Evolutionary conservation across 75 land plant genomes (phyloP).

Genomic region (Cryptomeria japonica): DNA sequence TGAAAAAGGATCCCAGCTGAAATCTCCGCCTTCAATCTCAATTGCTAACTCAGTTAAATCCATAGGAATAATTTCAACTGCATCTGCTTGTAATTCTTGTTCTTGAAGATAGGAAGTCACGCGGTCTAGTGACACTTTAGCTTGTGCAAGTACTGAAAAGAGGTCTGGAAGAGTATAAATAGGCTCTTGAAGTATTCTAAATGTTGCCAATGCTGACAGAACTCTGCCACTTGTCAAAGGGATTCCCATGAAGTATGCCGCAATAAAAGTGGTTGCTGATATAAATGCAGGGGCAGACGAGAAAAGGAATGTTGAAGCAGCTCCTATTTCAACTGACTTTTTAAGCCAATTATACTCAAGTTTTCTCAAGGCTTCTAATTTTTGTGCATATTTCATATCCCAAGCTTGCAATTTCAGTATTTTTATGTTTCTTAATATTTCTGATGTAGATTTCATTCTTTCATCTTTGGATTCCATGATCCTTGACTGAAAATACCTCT

Average conservation of each 20-base stretch:
- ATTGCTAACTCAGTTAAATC: slow-evolving; percentile 42
- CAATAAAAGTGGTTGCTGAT: slow-evolving; percentile 71
- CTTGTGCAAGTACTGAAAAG: slow-evolving; percentile 54
- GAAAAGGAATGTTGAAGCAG: slow-evolving; percentile 66
- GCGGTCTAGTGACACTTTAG: slow-evolving; percentile 76
- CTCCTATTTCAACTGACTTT: slow-evolving; percentile 44
- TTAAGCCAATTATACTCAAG: slow-evolving; percentile 62
- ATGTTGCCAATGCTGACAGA: slow-evolving; percentile 82
- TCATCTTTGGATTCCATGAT: slow-evolving; percentile 84
- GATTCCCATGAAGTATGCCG: slow-evolving; percentile 67
- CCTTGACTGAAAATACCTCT: slow-evolving; percentile 55
- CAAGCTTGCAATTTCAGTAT: slow-evolving; percentile 84
- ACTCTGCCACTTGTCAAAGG: slow-evolving; percentile 80
- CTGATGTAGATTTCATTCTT: slow-evolving; percentile 92
- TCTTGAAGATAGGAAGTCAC: slow-evolving; percentile 65
- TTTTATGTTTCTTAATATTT: slow-evolving; percentile 77
- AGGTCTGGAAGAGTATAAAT: slow-evolving; percentile 79
- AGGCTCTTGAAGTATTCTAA: slow-evolving; percentile 77
- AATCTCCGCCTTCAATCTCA: slow-evolving; percentile 61
- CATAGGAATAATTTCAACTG: slow-evolving; percentile 39
- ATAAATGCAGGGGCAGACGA: slow-evolving; percentile 81
- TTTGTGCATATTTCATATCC: slow-evolving; percentile 63
- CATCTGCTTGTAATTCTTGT: slow-evolving; percentile 61
- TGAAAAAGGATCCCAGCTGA: slow-evolving; percentile 64
- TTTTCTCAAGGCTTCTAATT: slow-evolving; percentile 50